Evolutionary conservation across 768 basidiomycete species (phyloP).

Genomic region (Amanita brunnescens): DNA sequence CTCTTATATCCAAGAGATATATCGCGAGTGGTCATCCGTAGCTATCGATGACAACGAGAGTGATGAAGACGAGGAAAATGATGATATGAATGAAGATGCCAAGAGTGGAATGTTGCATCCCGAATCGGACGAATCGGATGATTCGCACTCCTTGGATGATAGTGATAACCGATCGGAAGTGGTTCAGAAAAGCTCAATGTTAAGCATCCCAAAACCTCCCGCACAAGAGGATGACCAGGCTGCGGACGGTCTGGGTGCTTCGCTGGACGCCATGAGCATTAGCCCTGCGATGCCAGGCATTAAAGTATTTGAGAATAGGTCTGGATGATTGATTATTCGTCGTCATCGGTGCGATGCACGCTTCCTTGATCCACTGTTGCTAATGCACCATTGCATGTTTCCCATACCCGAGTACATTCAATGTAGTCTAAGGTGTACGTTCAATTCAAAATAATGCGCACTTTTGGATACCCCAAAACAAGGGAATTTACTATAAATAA

Average conservation of each 20-base stretch:
- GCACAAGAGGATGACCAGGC: conserved; percentile 18
- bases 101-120: conserved; percentile 11
- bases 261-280: conserved; percentile 79
- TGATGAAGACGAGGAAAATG: conserved; percentile 50
- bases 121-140: neutral
- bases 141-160: neutral
- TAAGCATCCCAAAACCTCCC: conserved; percentile 10
- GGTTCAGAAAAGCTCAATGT: conserved; percentile 10
- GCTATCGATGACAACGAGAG: conserved; percentile 70
- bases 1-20: conserved; percentile 71
- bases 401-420: neutral
- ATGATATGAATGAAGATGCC: conserved; percentile 53
- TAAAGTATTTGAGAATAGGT: neutral
- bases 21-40: conserved; percentile 85
- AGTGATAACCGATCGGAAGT: conserved; percentile 9
- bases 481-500: neutral
- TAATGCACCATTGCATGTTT: neutral
- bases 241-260: conserved; percentile 51
- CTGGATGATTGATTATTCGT: too few relatives aligned
- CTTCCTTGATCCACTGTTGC: neutral
- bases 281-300: conserved; percentile 38
- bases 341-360: neutral
- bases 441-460: neutral
- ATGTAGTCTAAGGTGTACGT: neutral
- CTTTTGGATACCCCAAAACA: neutral